Base-by-base conservation (phyloP, 352 stramenopile genomes). In the Phytopythium aichiense region DNA sequence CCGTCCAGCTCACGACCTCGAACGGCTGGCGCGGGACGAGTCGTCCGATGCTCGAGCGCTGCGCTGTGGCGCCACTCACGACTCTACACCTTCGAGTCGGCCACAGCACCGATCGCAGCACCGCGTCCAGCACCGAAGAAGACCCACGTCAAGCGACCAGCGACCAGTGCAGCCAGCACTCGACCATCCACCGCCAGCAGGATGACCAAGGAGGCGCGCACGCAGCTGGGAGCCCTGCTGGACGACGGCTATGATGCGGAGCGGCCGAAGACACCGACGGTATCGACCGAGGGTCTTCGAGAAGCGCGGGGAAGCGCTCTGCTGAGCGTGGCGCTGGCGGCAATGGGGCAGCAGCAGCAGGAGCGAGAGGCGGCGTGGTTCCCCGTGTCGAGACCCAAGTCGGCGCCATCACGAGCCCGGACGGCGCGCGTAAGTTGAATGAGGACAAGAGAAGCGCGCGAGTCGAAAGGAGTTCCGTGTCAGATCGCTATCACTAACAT, bases 31-130 rank as follows among this genome's bases (percentile, higher is more conserved):
- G 48, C 58, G 25, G 5, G 53, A 16, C 35, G 35, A 18, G 9
- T 42, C 20, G 38, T 60, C 13, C 58, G 58, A 22, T 63, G 58
- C 37, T 63, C 58, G n/a, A 57, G 46, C 46, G 35, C 48, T 37
- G 25, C 58, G 25, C n/a, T 63, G 22, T 57, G 46, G 33, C 45
- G 58, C 13, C 46, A 48, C 13, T 57, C 58, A 2, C 28, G 35
- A 16, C 37, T 63, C 31, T 45, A n/a, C 33, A 50, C 33, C 12
- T 50, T 63, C n/a, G 22, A 62, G 20, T 31, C n/a, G n/a, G 12
- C 20, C 40, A 31, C n/a, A 9, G 13, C 23, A 6, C 20, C 31
- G 40, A n/a, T 7, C 28, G 0, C 30, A 48, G 20, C 2, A 1
- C 7, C 8, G 42, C 1, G n/a, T 38, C 0, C 43, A 37, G 28